A percentile compares a stretch with the other conserved stretches of the same genome.
phyloP scores from a whole-genome alignment of 306 rosid genomes.

The Ziziphus jujuba region DNA sequence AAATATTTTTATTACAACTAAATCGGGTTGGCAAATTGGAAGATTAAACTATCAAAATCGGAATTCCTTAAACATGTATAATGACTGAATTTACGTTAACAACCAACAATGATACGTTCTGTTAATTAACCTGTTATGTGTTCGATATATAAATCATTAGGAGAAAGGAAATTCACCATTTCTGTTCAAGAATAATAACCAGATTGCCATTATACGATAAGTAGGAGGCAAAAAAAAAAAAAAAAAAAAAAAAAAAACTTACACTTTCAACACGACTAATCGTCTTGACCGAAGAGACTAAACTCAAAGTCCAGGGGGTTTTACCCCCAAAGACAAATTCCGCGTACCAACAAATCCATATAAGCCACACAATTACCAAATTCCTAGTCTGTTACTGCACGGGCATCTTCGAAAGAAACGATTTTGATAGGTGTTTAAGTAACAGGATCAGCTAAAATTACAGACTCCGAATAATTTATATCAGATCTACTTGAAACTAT shows the following conservation, averaged over 20 bases:
- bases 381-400: not conserved
- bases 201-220: not conserved
- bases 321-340: slow-evolving; percentile 1
- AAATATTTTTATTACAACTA: not conserved
- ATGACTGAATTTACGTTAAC: not conserved
- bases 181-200: not conserved
- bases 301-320: not conserved
- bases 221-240: not conserved
- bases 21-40: slow-evolving; percentile 23
- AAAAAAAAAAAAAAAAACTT: not conserved
- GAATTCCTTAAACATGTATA: not conserved
- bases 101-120: too few relatives aligned
- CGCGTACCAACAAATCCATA: not conserved
- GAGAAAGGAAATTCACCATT: not conserved
- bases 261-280: not conserved
- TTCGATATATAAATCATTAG: not conserved
- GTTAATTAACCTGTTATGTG: too few relatives aligned
- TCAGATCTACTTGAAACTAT: slow-evolving; percentile 31
- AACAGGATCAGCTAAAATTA: slow-evolving; percentile 17
- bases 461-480: slow-evolving; percentile 1
- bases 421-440: not conserved
- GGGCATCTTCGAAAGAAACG: slow-evolving; percentile 15
- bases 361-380: slow-evolving; percentile 13
- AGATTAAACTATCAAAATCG: not conserved
- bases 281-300: slow-evolving; percentile 7